A percentile compares a stretch with the other conserved stretches of the same genome.
Evolutionary conservation across 2,329 filamentous ascomycete genomes (phyloP).

Genomic region (Volutella citrinella): DNA sequence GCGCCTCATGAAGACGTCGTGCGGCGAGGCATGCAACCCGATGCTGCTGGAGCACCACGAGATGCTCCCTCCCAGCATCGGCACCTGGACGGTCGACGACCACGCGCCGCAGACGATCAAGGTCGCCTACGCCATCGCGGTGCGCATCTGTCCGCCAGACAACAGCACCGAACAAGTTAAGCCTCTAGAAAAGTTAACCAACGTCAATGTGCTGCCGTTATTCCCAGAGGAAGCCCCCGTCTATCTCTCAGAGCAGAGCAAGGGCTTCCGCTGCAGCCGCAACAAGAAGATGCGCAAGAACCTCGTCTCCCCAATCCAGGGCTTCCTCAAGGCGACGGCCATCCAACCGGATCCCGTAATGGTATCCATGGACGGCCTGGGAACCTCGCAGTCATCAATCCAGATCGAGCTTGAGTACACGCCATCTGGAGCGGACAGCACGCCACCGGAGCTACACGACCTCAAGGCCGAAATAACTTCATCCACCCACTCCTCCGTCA

Average conservation of each 20-base stretch:
- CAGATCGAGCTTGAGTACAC: slow-evolving; percentile 16
- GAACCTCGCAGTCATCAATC: slow-evolving; percentile 6
- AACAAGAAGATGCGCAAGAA: slow-evolving; percentile 15
- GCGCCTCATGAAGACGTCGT: slow-evolving; percentile 56
- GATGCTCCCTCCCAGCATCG: slow-evolving; percentile 19
- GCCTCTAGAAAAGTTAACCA: slow-evolving; percentile 3
- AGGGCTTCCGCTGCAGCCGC: slow-evolving; percentile 10
- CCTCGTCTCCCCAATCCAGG: slow-evolving; percentile 10
- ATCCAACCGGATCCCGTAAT: slow-evolving; percentile 12
- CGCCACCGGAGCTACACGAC: slow-evolving; percentile 10
- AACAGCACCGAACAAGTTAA: background rate
- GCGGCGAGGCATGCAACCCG: too few species aligned
- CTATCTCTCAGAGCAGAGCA: slow-evolving; percentile 8
- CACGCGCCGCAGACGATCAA: slow-evolving; percentile 12
- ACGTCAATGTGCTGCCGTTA: slow-evolving; percentile 16
- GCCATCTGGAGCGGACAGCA: slow-evolving; percentile 9
- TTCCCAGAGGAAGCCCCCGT: slow-evolving; percentile 16
- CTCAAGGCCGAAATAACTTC: slow-evolving; percentile 14
- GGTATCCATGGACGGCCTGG: slow-evolving; percentile 14
- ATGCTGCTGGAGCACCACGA: too few species aligned
- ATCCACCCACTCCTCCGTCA: slow-evolving; percentile 14
- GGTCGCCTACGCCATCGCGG: slow-evolving; percentile 14
- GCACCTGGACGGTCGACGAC: slow-evolving; percentile 17
- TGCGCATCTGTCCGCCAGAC: background rate
- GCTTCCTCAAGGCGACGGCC: slow-evolving; percentile 11